A percentile compares a stretch with the other conserved stretches of the same genome.
phyloP scores from a whole-genome alignment of 768 basidiomycete species.

The Tricholoma matsutake region DNA sequence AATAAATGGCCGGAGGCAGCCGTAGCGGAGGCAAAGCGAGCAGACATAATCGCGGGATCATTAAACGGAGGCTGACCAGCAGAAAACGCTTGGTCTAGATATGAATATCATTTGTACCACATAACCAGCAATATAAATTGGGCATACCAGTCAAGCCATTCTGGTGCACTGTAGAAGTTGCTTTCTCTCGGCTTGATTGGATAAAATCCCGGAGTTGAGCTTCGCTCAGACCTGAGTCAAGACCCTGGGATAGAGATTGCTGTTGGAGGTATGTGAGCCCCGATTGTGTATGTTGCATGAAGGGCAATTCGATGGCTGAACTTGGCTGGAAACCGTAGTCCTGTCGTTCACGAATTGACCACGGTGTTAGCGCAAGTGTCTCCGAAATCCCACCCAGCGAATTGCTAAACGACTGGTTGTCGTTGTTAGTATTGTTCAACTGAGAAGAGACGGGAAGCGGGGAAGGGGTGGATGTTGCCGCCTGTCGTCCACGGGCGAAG shows the following conservation, averaged over 20 bases:
- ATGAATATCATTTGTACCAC: not conserved
- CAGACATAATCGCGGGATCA: constrained; percentile 82
- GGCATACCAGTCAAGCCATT: constrained; percentile 15
- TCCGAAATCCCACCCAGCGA: constrained; percentile 33
- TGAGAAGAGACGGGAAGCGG: constrained; percentile 57
- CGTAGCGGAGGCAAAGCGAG: constrained; percentile 49
- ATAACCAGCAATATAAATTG: constrained; percentile 9
- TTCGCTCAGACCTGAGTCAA: constrained; percentile 60
- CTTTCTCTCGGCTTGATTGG: constrained; percentile 63
- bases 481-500: constrained; percentile 71
- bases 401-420: constrained; percentile 45
- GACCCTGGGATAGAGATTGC: constrained; percentile 51
- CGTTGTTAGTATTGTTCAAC: constrained; percentile 43
- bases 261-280: constrained; percentile 36
- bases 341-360: constrained; percentile 41
- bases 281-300: constrained; percentile 42
- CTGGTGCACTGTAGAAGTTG: constrained; percentile 20
- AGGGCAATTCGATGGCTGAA: constrained; percentile 38
- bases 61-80: constrained; percentile 48
- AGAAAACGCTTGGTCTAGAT: constrained; percentile 13
- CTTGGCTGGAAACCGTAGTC: constrained; percentile 40
- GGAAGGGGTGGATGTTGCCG: constrained; percentile 55
- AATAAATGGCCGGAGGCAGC: constrained; percentile 30
- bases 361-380: constrained; percentile 33
- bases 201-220: constrained; percentile 77